phyloP scores from a whole-genome alignment of 805 yeast species.

The Dipodascopsis uninucleata region DNA sequence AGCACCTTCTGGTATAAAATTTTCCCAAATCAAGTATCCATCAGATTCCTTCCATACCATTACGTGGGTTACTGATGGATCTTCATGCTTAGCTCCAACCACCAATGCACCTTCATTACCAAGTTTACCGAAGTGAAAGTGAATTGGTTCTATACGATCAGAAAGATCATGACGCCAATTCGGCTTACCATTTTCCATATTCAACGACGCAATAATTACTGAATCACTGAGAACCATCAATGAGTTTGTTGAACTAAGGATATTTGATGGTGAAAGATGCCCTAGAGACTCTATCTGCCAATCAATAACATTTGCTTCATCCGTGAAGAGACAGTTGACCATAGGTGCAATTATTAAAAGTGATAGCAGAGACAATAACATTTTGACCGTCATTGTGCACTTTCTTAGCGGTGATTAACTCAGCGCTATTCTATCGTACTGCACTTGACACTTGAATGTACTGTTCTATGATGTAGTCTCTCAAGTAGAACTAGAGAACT shows the following conservation, averaged over 20 bases:
- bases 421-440: no score
- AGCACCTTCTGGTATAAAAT: constrained; percentile 14
- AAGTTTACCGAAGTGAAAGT: constrained; percentile 5
- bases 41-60: constrained; percentile 9
- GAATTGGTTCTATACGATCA: constrained; percentile 4
- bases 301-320: constrained; percentile 37
- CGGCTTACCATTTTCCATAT: constrained; percentile 29
- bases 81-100: constrained; percentile 16
- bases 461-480: no score
- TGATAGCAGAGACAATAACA: not conserved
- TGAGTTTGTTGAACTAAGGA: constrained; percentile 14
- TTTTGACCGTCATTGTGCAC: not conserved
- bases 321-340: constrained; percentile 32
- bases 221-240: constrained; percentile 29
- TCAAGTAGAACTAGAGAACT: no score
- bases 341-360: constrained; percentile 2
- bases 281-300: constrained; percentile 35
- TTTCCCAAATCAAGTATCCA: constrained; percentile 24
- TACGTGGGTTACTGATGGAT: constrained; percentile 11
- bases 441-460: not conserved
- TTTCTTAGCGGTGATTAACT: not conserved
- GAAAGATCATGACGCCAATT: constrained; percentile 32
- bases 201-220: constrained; percentile 30
- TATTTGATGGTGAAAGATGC: constrained; percentile 11
- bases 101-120: constrained; percentile 5